Evolutionary conservation across 2,329 filamentous ascomycete species (phyloP), one percentile per base, ranked within the genome.

Genomic region (Arthrinium phaeospermum): DNA sequence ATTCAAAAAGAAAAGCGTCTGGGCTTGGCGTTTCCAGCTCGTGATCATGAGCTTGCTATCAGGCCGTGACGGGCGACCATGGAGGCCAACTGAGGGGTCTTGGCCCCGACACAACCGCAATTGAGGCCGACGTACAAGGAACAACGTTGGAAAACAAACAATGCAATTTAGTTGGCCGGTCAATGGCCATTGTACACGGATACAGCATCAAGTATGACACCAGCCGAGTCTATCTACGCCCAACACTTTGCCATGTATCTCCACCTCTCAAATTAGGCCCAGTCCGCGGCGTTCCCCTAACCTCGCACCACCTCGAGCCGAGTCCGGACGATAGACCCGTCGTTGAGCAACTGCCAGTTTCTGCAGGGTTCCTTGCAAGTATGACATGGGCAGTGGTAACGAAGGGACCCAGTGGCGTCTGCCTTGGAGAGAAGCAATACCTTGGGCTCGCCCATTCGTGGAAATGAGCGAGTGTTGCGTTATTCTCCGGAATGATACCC

Each of bases 1-100:
- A 8, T 64, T 64, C 57, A 37, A 61, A 57, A 64, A 64, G 19
- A 24, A 64, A 64, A 24, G 57, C 22, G 19, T 41, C 10, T 37
- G 41, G 34, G 34, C 57, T 64, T 64, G 34, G 34, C 57, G 57
- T 64, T 64, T n/a, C 57, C 34, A 64, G 16, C 57, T 64, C n/a
- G 57, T 64, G 57, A n/a, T 30, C 57, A 61, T 61, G 30, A 12
- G 3, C 7, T 34, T 22, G 27, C 53, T 27, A 57, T 34, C 27
- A 57, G 53, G 53, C 53, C 53, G 10, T n/a, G 19, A n/a, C 37
- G 13, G 57, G 10, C 19, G 57, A 64, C 34, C 57, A 14, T 64
- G 19, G 24, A 34, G 53, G 57, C 57, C 57, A 41, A 41, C 30
- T 41, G 57, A 41, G 34, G 57, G 57, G 34, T 14, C 57, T 19